Evolutionary conservation across 1,284 basidiomycete genomes (phyloP).

Genomic region (Trametes versicolor): DNA sequence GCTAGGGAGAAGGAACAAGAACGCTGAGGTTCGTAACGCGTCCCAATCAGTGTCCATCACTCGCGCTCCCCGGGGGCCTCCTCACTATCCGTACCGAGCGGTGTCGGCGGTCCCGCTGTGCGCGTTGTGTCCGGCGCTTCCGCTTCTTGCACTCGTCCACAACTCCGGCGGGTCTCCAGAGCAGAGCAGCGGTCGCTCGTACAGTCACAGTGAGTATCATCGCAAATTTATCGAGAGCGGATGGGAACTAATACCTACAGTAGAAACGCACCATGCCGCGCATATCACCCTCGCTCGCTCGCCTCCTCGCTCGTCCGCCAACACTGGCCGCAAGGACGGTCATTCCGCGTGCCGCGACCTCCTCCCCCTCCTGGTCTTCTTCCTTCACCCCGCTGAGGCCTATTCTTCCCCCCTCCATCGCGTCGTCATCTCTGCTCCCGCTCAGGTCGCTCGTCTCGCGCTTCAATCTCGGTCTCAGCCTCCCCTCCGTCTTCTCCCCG

Average conservation of each 20-base stretch:
- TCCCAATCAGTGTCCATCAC: slow-evolving; percentile 24
- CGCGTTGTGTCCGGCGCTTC: slow-evolving; percentile 16
- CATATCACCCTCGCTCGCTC: slow-evolving; percentile 39
- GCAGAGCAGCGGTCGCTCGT: slow-evolving; percentile 10
- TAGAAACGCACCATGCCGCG: slow-evolving; percentile 36
- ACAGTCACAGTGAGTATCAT: slow-evolving; percentile 11
- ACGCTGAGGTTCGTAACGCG: slow-evolving; percentile 21
- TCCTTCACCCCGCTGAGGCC: slow-evolving; percentile 26
- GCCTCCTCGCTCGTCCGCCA: slow-evolving; percentile 37
- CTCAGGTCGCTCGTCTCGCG: slow-evolving; percentile 25
- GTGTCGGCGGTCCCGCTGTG: slow-evolving; percentile 20
- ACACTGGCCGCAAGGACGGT: slow-evolving; percentile 23
- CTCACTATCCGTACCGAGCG: background rate
- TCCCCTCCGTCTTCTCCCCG: slow-evolving; percentile 27
- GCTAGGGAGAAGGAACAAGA: slow-evolving; percentile 18
- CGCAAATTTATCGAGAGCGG: background rate
- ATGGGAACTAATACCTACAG: background rate
- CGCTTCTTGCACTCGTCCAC: slow-evolving; percentile 24
- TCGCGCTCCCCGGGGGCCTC: background rate
- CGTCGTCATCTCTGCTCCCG: slow-evolving; percentile 26
- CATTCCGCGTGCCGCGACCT: slow-evolving; percentile 21
- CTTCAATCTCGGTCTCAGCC: slow-evolving; percentile 19
- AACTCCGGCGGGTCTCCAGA: slow-evolving; percentile 10
- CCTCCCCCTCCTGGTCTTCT: slow-evolving; percentile 27
- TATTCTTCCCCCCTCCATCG: slow-evolving; percentile 24